phyloP scores from a whole-genome alignment of 768 basidiomycete species.

The Leccinum aurantiacum region DNA sequence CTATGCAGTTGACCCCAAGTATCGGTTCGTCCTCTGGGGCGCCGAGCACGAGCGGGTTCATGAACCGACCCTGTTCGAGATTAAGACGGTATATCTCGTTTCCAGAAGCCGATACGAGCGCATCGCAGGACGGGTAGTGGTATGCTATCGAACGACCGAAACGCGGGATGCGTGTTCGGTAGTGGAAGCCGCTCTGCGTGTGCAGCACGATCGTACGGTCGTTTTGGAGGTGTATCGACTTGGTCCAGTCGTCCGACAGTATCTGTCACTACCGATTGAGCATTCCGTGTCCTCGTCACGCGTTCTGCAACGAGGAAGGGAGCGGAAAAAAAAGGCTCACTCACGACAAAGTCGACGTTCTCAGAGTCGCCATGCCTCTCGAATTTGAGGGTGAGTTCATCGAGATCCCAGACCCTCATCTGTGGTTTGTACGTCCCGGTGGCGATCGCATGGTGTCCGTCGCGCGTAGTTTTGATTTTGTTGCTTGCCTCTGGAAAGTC shows the following conservation, averaged over 20 bases:
- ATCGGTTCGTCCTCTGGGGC: slow-evolving; percentile 55
- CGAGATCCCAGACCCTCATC: slow-evolving; percentile 93
- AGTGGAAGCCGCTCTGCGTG: slow-evolving; percentile 90
- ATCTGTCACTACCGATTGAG: slow-evolving; percentile 49
- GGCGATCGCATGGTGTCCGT: slow-evolving; percentile 90
- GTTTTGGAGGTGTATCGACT: slow-evolving; percentile 93
- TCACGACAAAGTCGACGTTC: slow-evolving; percentile 96
- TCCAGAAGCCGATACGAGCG: slow-evolving; percentile 81
- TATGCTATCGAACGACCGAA: slow-evolving; percentile 93
- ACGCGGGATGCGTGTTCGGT: slow-evolving; percentile 89
- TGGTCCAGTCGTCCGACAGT: slow-evolving; percentile 98
- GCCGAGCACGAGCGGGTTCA: slow-evolving; percentile 72
- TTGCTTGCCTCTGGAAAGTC: slow-evolving; percentile 97
- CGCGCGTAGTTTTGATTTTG: slow-evolving; percentile 83
- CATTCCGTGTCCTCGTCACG: background rate
- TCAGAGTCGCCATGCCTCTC: slow-evolving; percentile 95
- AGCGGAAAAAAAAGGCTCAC: slow-evolving; percentile 44
- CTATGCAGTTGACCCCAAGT: slow-evolving; percentile 84
- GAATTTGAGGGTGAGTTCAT: slow-evolving; percentile 90
- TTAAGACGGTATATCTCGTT: slow-evolving; percentile 91
- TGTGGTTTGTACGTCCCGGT: slow-evolving; percentile 99
- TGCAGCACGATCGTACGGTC: slow-evolving; percentile 95
- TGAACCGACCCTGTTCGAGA: slow-evolving; percentile 91
- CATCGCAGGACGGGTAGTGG: slow-evolving; percentile 92
- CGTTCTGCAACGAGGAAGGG: background rate